A percentile compares a stretch with the other conserved stretches of the same genome.
Conservation (phyloP, 2,329 filamentous ascomycete species). For the Ophiobolus disseminans region DNA sequence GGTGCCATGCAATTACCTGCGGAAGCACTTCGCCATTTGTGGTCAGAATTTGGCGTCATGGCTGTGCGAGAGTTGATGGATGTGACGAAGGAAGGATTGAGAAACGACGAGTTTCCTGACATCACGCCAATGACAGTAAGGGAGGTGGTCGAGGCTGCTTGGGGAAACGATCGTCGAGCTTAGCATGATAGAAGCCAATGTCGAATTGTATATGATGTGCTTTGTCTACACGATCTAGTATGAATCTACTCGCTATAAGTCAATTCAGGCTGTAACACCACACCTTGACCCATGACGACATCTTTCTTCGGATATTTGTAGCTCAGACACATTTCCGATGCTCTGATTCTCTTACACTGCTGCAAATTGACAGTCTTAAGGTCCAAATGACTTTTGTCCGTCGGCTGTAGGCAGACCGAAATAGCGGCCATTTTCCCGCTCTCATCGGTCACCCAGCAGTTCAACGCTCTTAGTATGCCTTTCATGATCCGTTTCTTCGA, state of each 20-base stretch:
- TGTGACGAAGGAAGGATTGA: conserved; percentile 6
- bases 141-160: conserved; percentile 15
- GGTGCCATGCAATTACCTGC: conserved; percentile 7
- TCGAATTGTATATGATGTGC: too few species aligned
- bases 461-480: not conserved
- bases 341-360: not conserved
- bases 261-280: conserved; percentile 4
- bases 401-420: not conserved
- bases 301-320: conserved; percentile 3
- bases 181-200: too few species aligned
- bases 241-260: not conserved
- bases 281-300: not conserved
- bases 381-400: not conserved
- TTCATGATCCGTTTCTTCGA: conserved; percentile 3
- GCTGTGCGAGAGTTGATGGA: conserved; percentile 12
- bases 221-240: too few species aligned
- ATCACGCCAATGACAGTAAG: conserved; percentile 14
- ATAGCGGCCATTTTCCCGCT: not conserved
- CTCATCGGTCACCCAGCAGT: not conserved
- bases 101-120: conserved; percentile 15
- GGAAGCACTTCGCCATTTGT: conserved; percentile 4
- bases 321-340: not conserved
- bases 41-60: conserved; percentile 15
- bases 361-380: not conserved
- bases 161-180: conserved; percentile 11